These are phyloP conservation scores for Dalbergia cultrata DNA, from an alignment of 306 rosid species.

Conservation along the genomic window DNA sequence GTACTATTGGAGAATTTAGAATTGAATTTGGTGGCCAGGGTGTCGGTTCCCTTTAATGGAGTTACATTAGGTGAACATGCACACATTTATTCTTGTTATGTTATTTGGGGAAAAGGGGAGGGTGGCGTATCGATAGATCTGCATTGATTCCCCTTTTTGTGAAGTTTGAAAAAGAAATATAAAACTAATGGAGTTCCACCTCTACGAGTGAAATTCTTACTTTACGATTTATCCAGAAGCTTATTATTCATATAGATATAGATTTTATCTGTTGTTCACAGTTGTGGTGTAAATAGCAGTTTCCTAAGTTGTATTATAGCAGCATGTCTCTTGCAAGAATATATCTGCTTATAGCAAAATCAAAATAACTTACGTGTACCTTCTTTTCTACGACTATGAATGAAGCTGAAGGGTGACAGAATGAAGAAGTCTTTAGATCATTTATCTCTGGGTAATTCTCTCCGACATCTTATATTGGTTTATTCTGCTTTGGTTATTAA, in stretches of 20 bases:
- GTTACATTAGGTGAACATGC: background rate
- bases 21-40: slow-evolving; percentile 25
- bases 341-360: slow-evolving; percentile 33
- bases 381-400: slow-evolving; percentile 10
- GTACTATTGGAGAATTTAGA: background rate
- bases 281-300: slow-evolving; percentile 14
- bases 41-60: slow-evolving; percentile 8
- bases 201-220: background rate
- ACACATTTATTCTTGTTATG: background rate
- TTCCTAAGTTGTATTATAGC: slow-evolving; percentile 19
- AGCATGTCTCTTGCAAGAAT: slow-evolving; percentile 19
- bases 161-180: background rate
- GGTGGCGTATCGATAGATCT: background rate
- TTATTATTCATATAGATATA: background rate
- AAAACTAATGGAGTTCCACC: background rate
- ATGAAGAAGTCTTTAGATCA: slow-evolving; percentile 69
- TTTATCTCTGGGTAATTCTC: slow-evolving; percentile 59
- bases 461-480: background rate
- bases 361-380: slow-evolving; percentile 1
- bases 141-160: slow-evolving; percentile 8
- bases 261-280: background rate
- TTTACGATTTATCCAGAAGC: background rate
- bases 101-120: background rate
- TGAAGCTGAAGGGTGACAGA: slow-evolving; percentile 56
- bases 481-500: slow-evolving; percentile 19